Base-by-base conservation (phyloP, 805 yeast species). In the Candida khao-thaluensis region DNA sequence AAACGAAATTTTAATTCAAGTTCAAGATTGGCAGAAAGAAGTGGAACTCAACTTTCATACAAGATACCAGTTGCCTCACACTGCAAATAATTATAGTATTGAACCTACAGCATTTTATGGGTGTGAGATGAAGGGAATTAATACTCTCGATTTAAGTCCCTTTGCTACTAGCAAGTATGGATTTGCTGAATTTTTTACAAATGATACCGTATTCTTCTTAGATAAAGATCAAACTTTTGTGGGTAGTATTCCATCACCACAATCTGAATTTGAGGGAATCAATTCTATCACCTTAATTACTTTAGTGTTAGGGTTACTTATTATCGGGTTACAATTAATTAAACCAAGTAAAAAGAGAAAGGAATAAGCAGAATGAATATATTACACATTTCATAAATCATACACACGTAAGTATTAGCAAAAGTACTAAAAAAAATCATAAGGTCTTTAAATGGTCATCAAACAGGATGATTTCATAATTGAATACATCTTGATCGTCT, bases 121-220 rank as follows among this genome's bases (percentile, higher is more conserved):
- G 3, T 69, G 74, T 49, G 64, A 56, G 6, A 31, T 42, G 0
- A 50, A 64, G 20, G 52, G 52, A 3, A 32, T 33, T 10, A 47
- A 54, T 15, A 47, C 62, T 10, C 42, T 69, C n/a, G 45, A 45
- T 10, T 50, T 52, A 11, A 66, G 70, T 8, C 74, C 74, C 1
- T 69, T 69, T 36, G 63, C 64, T 41, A 57, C 55, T 38, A 47
- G 44, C 11, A 35, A 54, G 16, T 64, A 51, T 14, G 66, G 66
- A 26, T 68, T 52, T 44, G 66, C 64, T 45, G 44, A 52, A 16
- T 62, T 54, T 40, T 69, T 69, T 47, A 67, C 72, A 10, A 54
- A 62, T 14, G 60, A 66, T 42, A 62, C 73, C 2, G 64, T 64
- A 6, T 69, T 66, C 43, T 69, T 61, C 42, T 71, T 42, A 22